Percentiles rank a stretch among this genome's conserved stretches.
Conservation (phyloP, 2,329 filamentous ascomycete genomes). For the Neofusicoccum laricinum region DNA sequence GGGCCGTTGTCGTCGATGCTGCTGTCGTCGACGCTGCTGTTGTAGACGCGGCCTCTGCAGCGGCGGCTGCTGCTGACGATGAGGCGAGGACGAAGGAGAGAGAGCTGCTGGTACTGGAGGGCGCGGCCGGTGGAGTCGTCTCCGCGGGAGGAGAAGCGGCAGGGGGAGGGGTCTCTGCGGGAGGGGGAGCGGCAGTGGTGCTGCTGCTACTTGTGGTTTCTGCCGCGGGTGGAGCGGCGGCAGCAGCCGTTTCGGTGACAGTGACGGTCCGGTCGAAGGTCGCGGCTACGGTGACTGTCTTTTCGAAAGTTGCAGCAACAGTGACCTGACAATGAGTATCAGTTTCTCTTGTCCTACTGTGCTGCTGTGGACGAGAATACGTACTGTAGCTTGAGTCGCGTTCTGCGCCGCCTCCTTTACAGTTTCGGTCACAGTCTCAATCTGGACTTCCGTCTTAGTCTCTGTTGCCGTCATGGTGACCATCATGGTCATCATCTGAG, state of each 20-base stretch:
- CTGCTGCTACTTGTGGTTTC: too few species aligned
- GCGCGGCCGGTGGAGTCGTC: background rate
- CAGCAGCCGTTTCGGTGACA: background rate
- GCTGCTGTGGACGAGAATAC: background rate
- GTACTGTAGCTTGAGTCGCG: background rate
- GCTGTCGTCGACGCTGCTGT: background rate
- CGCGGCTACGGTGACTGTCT: conserved; percentile 7
- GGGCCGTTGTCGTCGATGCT: background rate
- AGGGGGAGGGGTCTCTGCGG: background rate
- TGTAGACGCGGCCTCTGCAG: background rate
- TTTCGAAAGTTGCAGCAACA: conserved; percentile 7
- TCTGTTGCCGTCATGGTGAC: background rate
- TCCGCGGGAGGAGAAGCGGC: background rate
- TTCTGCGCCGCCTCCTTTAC: background rate
- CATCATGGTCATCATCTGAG: conserved; percentile 13
- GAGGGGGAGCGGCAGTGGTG: background rate
- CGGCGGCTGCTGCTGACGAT: background rate
- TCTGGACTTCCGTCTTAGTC: conserved; percentile 5
- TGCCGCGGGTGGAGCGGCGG: background rate
- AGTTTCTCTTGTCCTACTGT: background rate
- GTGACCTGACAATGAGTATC: background rate
- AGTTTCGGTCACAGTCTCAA: conserved; percentile 8
- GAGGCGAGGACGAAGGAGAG: conserved; percentile 9
- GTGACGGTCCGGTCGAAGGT: background rate
- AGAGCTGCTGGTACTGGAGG: background rate